These are phyloP conservation scores for Pseudoscleropodium purum DNA, from an alignment of 225 moss, liverwort and hornwort species.

Conservation along the genomic window DNA sequence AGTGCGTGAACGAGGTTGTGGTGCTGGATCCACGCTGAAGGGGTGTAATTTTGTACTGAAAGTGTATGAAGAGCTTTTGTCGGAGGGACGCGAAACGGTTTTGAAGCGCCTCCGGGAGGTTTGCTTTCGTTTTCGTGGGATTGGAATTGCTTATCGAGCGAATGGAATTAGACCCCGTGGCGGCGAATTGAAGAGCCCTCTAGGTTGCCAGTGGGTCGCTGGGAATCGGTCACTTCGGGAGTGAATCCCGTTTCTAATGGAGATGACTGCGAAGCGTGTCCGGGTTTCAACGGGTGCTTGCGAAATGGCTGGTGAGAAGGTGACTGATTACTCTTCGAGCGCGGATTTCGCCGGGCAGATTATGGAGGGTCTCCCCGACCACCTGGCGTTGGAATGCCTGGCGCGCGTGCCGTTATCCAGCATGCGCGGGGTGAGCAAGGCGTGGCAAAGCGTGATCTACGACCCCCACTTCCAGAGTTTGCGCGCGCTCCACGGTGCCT, in stretches of 20 bases:
- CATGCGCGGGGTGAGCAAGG: conserved; percentile 39
- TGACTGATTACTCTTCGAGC: not conserved
- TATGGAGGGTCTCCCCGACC: conserved; percentile 46
- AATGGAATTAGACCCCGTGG: not conserved
- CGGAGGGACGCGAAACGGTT: not conserved
- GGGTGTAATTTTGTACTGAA: not conserved
- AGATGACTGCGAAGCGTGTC: not conserved
- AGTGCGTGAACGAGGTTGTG: not conserved
- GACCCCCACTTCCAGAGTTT: conserved; percentile 40
- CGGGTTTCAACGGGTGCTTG: not conserved
- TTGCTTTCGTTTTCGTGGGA: not conserved
- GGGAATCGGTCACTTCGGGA: not conserved
- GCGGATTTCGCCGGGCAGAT: conserved; percentile 1
- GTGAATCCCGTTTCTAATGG: not conserved
- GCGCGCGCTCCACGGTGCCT: not conserved
- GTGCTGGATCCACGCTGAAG: not conserved
- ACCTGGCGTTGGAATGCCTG: conserved; percentile 58
- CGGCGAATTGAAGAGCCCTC: not conserved
- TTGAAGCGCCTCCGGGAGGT: not conserved
- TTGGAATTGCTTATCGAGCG: not conserved
- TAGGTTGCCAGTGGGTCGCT: not conserved
- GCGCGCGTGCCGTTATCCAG: conserved; percentile 39
- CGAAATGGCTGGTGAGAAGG: not conserved
- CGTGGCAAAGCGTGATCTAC: conserved; percentile 42
- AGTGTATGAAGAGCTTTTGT: not conserved